These are phyloP conservation scores for Capillidium rhysosporum DNA, from an alignment of 371 early-diverging fungal species.

Conservation along the genomic window DNA sequence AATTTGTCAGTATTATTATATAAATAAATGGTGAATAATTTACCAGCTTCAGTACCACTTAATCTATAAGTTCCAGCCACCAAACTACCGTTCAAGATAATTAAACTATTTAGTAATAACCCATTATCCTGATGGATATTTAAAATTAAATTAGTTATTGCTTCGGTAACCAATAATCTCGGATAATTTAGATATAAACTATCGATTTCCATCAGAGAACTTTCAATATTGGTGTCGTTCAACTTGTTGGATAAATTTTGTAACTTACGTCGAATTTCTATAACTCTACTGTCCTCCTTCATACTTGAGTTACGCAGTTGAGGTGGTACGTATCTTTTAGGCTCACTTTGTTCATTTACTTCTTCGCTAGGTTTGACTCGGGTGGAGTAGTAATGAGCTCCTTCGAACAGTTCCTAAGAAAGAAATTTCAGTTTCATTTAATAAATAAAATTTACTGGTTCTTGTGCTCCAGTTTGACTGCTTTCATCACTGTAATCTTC, in stretches of 20 bases:
- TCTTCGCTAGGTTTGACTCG: conserved; percentile 2
- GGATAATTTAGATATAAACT: conserved; percentile 53
- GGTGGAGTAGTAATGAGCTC: conserved; percentile 2
- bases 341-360: conserved; percentile 1
- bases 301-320: conserved; percentile 64
- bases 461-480: conserved; percentile 12
- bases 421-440: too few species aligned
- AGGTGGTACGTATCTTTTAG: conserved; percentile 72
- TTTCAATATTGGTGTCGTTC: conserved; percentile 78
- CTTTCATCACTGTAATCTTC: conserved; percentile 10
- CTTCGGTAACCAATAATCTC: conserved; percentile 51
- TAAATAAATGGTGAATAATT: conserved; percentile 9
- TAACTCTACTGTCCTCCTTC: background rate
- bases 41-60: conserved; percentile 70
- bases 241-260: conserved; percentile 15
- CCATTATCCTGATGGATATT: conserved; percentile 52
- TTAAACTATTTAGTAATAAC: conserved; percentile 74
- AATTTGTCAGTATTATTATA: background rate
- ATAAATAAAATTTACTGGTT: conserved; percentile 8
- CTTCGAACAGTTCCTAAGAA: conserved; percentile 8
- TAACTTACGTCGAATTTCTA: background rate
- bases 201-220: conserved; percentile 59
- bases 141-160: conserved; percentile 52
- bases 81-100: conserved; percentile 68
- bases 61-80: conserved; percentile 58